phyloP scores from a whole-genome alignment of 2,329 filamentous ascomycete genomes.

The Blastomyces emzantsi region DNA sequence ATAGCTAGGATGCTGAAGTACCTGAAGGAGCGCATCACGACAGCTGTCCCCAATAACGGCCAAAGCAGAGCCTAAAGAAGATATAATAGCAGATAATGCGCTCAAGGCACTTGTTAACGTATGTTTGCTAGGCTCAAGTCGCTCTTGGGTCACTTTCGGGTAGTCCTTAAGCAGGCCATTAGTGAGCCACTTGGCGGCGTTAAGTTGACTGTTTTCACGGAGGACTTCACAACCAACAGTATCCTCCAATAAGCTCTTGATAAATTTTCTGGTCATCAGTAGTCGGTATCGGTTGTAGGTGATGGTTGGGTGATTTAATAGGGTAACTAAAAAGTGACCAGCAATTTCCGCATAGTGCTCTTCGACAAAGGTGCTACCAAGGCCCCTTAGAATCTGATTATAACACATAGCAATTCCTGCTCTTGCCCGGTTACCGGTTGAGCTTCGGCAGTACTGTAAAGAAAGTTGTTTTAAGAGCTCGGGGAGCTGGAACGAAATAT shows the following conservation, averaged over 20 bases:
- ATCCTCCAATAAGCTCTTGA: constrained; percentile 74
- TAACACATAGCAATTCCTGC: constrained; percentile 84
- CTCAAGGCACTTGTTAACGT: constrained; percentile 70
- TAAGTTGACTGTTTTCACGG: constrained; percentile 79
- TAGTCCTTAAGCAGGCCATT: constrained; percentile 92
- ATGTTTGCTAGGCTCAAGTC: constrained; percentile 80
- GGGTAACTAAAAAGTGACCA: constrained; percentile 67
- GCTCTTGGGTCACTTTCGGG: constrained; percentile 77
- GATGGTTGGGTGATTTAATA: constrained; percentile 68
- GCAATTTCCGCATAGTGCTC: constrained; percentile 72
- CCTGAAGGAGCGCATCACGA: constrained; percentile 78
- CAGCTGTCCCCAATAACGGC: constrained; percentile 71
- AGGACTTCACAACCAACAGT: constrained; percentile 73
- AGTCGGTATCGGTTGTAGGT: constrained; percentile 79
- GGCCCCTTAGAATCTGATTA: constrained; percentile 63
- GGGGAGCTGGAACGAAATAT: constrained; percentile 62
- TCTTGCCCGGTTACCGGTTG: constrained; percentile 70
- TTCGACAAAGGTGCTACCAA: constrained; percentile 79
- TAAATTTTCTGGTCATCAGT: constrained; percentile 72
- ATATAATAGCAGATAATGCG: constrained; percentile 68
- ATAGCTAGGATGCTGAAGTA: constrained; percentile 90
- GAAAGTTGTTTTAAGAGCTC: constrained; percentile 76
- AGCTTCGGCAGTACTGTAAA: constrained; percentile 65
- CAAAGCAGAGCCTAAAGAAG: constrained; percentile 71
- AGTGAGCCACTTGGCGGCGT: constrained; percentile 70